A percentile compares a stretch with the other conserved stretches of the same genome.
phyloP scores from a whole-genome alignment of 2,329 filamentous ascomycete genomes.

The Claviceps lovelessii region DNA sequence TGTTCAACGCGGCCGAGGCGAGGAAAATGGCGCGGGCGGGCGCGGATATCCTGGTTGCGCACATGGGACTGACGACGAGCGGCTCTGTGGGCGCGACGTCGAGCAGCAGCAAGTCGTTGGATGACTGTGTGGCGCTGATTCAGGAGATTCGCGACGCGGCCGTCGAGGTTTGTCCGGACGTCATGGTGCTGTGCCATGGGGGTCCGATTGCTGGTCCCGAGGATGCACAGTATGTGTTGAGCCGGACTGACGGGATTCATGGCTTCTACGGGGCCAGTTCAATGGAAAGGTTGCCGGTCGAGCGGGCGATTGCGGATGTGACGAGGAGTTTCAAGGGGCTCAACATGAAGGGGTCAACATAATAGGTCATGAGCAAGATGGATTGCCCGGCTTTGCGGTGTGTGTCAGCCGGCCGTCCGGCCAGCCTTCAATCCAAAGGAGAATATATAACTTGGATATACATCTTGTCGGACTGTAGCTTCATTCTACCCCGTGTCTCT shows the following conservation, averaged over 20 bases:
- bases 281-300: constrained; percentile 55
- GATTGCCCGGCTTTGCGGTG: too few relatives aligned
- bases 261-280: constrained; percentile 58
- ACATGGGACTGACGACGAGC: constrained; percentile 52
- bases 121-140: constrained; percentile 47
- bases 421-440: too few relatives aligned
- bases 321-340: constrained; percentile 14
- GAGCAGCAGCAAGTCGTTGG: constrained; percentile 36
- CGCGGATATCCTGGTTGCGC: constrained; percentile 52
- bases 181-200: constrained; percentile 50
- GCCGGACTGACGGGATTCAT: constrained; percentile 45
- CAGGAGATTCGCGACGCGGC: constrained; percentile 52
- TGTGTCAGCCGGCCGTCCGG: too few relatives aligned
- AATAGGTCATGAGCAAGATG: too few relatives aligned
- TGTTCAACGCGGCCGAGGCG: constrained; percentile 49
- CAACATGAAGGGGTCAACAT: not conserved
- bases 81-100: constrained; percentile 50
- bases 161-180: constrained; percentile 36
- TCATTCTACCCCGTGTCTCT: too few relatives aligned
- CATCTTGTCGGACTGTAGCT: too few relatives aligned
- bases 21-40: constrained; percentile 48
- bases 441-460: too few relatives aligned
- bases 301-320: constrained; percentile 43
- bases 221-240: constrained; percentile 49
- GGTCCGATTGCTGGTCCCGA: constrained; percentile 50